Conservation (phyloP, 2,329 filamentous ascomycete genomes). For the Taxawa tesnikishii region DNA sequence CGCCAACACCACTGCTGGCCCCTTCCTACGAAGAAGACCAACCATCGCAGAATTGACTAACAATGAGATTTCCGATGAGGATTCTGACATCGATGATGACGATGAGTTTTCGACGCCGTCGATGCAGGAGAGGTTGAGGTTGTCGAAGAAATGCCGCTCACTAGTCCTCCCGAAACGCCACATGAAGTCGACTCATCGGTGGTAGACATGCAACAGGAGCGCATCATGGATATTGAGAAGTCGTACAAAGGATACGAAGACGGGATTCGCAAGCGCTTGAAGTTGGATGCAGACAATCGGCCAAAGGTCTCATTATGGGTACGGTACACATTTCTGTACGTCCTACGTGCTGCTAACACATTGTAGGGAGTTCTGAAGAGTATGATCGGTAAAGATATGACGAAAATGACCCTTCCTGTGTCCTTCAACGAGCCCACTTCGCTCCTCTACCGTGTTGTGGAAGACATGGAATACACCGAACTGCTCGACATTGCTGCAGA, state of each 20-base stretch:
- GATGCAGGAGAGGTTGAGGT: constrained; percentile 86
- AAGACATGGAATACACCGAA: constrained; percentile 97
- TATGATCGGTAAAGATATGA: constrained; percentile 99
- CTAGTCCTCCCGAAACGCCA: constrained; percentile 23
- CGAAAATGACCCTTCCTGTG: constrained; percentile 96
- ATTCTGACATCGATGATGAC: constrained; percentile 80
- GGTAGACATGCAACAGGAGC: constrained; percentile 8
- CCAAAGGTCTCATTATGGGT: constrained; percentile 96
- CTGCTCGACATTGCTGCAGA: constrained; percentile 82
- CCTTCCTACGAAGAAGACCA: constrained; percentile 43
- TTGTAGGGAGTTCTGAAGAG: constrained; percentile 84
- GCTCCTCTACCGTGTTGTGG: constrained; percentile 81
- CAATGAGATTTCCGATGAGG: constrained; percentile 57
- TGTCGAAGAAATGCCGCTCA: constrained; percentile 48
- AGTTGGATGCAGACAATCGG: constrained; percentile 82
- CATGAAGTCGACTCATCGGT: constrained; percentile 12
- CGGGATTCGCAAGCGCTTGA: constrained; percentile 63
- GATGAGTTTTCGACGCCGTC: constrained; percentile 94
- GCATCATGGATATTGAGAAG: constrained; percentile 42
- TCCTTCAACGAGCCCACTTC: constrained; percentile 99
- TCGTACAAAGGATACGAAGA: constrained; percentile 90
- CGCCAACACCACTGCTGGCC: neutral
- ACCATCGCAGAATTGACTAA: constrained; percentile 59
- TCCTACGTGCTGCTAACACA: constrained; percentile 13
- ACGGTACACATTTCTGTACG: constrained; percentile 23